Evolutionary conservation across 305 asterid genomes (phyloP).

Genomic region (Fraxinus angustifolia): DNA sequence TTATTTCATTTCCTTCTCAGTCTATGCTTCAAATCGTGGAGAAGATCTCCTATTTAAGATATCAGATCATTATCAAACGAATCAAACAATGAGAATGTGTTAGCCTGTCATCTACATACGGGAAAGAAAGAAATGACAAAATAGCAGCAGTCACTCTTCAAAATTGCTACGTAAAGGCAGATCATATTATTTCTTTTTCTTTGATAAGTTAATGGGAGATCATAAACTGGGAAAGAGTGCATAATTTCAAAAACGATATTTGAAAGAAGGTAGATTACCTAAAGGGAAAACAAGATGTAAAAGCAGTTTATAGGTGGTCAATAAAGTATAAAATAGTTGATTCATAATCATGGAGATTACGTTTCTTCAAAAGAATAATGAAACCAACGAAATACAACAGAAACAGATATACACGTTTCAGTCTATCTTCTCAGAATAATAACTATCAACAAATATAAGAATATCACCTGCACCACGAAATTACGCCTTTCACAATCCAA

Average conservation of each 20-base stretch:
- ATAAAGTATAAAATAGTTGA: not conserved
- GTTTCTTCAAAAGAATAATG: not conserved
- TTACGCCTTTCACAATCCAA: constrained; percentile 85
- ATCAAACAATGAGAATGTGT: not conserved
- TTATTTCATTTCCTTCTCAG: not conserved
- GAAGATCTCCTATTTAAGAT: not conserved
- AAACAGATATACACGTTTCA: not conserved
- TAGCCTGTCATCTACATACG: not conserved
- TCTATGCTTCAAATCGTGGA: not conserved
- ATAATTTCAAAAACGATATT: not conserved
- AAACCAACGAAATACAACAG: not conserved
- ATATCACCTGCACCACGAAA: constrained; percentile 76
- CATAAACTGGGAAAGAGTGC: not conserved
- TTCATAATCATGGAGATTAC: not conserved
- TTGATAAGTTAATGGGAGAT: not conserved
- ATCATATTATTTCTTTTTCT: not conserved
- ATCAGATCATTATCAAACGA: not conserved
- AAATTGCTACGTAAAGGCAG: not conserved
- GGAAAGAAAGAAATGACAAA: not conserved
- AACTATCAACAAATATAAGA: constrained; percentile 9
- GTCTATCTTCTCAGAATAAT: not conserved
- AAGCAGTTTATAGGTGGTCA: not conserved
- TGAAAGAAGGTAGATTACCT: not conserved
- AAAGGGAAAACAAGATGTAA: not conserved
- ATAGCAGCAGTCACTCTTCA: not conserved